phyloP scores from a whole-genome alignment of 2,329 filamentous ascomycete genomes.

The Cercospora sesami region DNA sequence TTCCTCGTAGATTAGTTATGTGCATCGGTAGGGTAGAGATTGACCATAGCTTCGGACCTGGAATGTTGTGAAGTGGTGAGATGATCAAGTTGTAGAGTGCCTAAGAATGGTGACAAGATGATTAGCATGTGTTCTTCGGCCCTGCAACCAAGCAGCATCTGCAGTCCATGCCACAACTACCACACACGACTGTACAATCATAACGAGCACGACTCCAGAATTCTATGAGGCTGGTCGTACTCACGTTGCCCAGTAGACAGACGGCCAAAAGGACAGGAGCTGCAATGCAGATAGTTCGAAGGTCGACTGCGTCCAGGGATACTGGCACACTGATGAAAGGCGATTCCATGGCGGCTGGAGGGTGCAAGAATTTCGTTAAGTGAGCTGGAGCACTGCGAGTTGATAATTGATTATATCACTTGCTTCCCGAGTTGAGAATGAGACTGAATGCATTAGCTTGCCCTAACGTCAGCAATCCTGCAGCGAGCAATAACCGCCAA shows the following conservation, averaged over 20 bases:
- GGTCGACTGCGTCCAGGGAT: not conserved
- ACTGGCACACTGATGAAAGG: not conserved
- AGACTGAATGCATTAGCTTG: not conserved
- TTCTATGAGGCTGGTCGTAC: not conserved
- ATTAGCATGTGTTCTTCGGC: not conserved
- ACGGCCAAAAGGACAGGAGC: not conserved
- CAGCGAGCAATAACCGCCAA: not conserved
- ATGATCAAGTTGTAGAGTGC: conserved; percentile 44
- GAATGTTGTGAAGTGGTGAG: conserved; percentile 45
- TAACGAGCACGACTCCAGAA: not conserved
- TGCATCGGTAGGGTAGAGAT: conserved; percentile 22
- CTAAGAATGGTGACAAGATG: not conserved
- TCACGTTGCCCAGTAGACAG: not conserved
- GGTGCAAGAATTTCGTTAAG: not conserved
- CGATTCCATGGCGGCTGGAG: not conserved
- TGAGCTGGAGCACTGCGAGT: not conserved
- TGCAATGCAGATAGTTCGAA: not conserved
- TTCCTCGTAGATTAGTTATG: conserved; percentile 8
- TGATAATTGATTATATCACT: not conserved
- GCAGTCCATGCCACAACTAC: not conserved
- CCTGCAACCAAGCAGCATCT: not conserved
- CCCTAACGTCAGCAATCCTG: not conserved
- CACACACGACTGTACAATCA: not conserved
- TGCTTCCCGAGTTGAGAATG: not conserved
- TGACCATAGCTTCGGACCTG: conserved; percentile 40